phyloP scores from a whole-genome alignment of 2,329 filamentous ascomycete species.

The Ophiostoma angusticollis region DNA sequence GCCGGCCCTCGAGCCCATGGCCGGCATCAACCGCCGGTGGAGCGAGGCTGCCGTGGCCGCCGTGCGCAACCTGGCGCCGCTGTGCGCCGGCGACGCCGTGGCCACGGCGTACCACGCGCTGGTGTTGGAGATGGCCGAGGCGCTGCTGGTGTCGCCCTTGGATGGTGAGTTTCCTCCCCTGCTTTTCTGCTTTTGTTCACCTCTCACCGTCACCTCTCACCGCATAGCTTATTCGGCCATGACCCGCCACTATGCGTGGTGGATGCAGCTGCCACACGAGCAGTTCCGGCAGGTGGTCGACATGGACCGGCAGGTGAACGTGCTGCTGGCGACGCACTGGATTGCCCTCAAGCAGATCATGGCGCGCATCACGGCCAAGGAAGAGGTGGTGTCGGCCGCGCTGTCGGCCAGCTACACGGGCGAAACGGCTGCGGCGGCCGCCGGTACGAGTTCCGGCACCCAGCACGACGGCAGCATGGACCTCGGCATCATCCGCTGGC shows the following conservation, averaged over 20 bases:
- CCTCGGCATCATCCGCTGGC: constrained; percentile 35
- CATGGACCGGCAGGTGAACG: constrained; percentile 30
- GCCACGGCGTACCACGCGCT: constrained; percentile 34
- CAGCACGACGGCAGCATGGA: constrained; percentile 23
- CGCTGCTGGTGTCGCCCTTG: constrained; percentile 39
- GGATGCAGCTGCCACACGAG: constrained; percentile 43
- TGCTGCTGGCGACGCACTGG: constrained; percentile 41
- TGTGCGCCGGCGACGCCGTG: constrained; percentile 28
- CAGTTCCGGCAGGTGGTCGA: constrained; percentile 39
- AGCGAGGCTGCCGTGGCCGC: constrained; percentile 33
- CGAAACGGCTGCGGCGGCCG: too few species aligned
- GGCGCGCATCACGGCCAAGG: constrained; percentile 29
- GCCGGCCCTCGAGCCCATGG: constrained; percentile 33
- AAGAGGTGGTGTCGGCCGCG: constrained; percentile 1
- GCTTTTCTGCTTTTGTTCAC: neutral
- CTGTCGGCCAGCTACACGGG: neutral
- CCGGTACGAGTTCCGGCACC: too few species aligned
- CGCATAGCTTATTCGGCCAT: constrained; percentile 36
- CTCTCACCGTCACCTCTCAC: too few species aligned
- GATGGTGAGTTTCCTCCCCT: constrained; percentile 22
- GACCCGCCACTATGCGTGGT: constrained; percentile 40
- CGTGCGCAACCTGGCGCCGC: constrained; percentile 28
- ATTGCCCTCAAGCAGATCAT: constrained; percentile 42
- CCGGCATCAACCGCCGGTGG: constrained; percentile 28
- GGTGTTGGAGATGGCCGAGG: constrained; percentile 34